Evolutionary conservation across 2,329 filamentous ascomycete species (phyloP).

Genomic region (Cladosporium sp.): DNA sequence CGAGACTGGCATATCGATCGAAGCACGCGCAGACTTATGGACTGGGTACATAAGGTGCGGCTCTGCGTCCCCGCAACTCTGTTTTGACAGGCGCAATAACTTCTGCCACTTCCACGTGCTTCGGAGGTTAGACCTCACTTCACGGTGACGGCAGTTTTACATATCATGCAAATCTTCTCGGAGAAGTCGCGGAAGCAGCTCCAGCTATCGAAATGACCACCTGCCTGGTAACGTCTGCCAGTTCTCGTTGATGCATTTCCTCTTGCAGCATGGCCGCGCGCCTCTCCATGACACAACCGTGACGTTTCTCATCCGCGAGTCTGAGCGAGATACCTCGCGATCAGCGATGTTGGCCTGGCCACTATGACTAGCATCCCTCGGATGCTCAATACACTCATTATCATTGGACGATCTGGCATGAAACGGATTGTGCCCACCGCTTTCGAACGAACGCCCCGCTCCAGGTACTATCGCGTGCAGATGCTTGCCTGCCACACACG

Average conservation of each 20-base stretch:
- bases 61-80: not conserved
- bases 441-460: not conserved
- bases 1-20: not conserved
- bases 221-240: not conserved
- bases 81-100: not conserved
- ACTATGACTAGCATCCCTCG: not conserved
- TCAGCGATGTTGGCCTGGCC: not conserved
- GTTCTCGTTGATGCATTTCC: slow-evolving; percentile 7
- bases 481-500: not conserved
- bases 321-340: not conserved
- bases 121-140: not conserved
- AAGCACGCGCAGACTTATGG: not conserved
- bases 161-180: not conserved
- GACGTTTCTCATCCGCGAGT: not conserved
- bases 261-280: not conserved
- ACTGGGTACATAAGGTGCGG: not conserved
- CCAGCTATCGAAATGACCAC: not conserved
- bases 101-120: not conserved
- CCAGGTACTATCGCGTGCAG: not conserved
- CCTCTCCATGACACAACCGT: not conserved
- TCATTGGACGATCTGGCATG: not conserved
- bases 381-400: not conserved
- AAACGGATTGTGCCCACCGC: not conserved
- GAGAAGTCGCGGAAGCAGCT: not conserved
- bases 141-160: not conserved